Conservation (phyloP, 192 early-diverging fungal species). For the Coemansia sp. region DNA sequence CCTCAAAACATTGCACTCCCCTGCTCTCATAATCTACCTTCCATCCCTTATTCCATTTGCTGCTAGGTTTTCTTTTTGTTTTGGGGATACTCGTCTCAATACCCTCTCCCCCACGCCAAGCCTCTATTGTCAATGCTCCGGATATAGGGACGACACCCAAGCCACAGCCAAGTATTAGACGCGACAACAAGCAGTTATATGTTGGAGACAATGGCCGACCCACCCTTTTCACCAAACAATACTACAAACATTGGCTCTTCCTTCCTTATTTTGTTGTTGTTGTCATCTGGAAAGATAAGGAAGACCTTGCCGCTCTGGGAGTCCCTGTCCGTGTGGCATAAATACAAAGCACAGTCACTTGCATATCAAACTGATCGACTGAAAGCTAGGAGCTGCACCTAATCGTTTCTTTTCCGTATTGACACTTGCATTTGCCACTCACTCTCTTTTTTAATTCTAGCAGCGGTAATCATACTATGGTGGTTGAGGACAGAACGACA, state of each 20-base stretch:
- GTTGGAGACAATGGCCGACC: not conserved
- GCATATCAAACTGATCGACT: not conserved
- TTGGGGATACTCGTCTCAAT: not conserved
- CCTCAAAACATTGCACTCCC: not conserved
- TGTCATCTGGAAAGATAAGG: not conserved
- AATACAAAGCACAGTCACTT: not conserved
- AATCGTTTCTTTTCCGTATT: not conserved
- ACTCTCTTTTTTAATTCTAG: not conserved
- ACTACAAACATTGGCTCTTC: not conserved
- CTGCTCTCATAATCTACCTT: not conserved
- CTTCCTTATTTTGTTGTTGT: conserved; percentile 2
- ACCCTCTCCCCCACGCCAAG: conserved; percentile 5
- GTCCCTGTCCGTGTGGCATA: not conserved
- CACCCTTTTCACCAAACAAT: not conserved
- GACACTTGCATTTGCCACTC: not conserved
- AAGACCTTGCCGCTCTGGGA: not conserved
- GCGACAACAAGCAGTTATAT: not conserved
- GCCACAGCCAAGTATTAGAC: conserved; percentile 1
- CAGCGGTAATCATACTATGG: not conserved
- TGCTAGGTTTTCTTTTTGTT: not conserved
- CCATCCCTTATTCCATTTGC: not conserved
- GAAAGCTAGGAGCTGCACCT: not conserved
- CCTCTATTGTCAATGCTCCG: not conserved
- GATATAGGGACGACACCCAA: not conserved
- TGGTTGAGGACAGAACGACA: not conserved